phyloP scores from a whole-genome alignment of 1,139 yeast genomes.

The Sugiyamaella novakii region DNA sequence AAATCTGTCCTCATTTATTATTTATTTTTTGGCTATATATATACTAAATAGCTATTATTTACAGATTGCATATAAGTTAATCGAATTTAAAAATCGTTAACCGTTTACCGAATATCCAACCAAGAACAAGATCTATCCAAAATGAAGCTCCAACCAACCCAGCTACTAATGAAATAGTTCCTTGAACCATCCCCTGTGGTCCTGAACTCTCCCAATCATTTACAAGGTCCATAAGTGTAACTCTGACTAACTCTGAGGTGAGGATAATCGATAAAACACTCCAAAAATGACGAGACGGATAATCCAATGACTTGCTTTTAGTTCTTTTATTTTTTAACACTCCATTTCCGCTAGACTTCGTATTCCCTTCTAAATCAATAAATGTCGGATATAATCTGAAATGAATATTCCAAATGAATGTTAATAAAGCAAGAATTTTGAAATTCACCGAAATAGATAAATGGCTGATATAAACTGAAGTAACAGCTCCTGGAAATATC shows the following conservation, averaged over 20 bases:
- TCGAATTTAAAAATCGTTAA: conserved; percentile 10
- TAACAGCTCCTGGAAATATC: conserved; percentile 19
- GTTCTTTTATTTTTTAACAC: conserved; percentile 14
- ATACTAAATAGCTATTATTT: background rate
- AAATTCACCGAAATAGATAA: conserved; percentile 26
- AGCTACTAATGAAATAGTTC: conserved; percentile 8
- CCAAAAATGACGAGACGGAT: conserved; percentile 24
- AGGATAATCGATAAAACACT: conserved; percentile 10
- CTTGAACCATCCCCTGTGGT: conserved; percentile 9
- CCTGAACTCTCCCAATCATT: conserved; percentile 2
- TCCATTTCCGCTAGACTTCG: conserved; percentile 1
- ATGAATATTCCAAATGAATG: conserved; percentile 30
- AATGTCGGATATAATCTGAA: conserved; percentile 28
- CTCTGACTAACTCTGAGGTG: conserved; percentile 11
- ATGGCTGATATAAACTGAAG: conserved; percentile 15
- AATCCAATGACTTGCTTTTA: conserved; percentile 11
- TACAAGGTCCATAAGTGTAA: conserved; percentile 9
- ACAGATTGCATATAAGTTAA: background rate
- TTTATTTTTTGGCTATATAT: background rate
- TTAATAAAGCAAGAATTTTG: conserved; percentile 26
- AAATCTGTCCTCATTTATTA: too few species aligned
- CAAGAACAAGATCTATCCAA: conserved; percentile 11
- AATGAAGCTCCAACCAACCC: conserved; percentile 9
- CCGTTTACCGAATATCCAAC: conserved; percentile 15
- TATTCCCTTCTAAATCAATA: conserved; percentile 14